Base-by-base conservation (phyloP, 164 flowering plant species). In the Umbellularia californica region DNA sequence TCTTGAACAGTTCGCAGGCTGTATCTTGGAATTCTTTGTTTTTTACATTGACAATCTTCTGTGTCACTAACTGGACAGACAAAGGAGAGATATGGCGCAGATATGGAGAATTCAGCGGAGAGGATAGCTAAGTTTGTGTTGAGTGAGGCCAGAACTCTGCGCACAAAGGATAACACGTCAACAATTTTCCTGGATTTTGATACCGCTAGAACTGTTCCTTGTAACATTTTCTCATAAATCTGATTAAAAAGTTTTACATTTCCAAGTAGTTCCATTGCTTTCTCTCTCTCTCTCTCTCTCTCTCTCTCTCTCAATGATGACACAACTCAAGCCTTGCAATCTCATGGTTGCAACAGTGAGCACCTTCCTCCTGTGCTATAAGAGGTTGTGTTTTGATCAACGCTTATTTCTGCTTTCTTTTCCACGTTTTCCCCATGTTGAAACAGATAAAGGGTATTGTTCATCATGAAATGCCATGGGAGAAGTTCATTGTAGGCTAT, bases 161-260 rank as follows among this genome's bases (percentile, higher is more conserved):
- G 97, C 35, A 95, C 99, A 75, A 93, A 88, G 86, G 99, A 95
- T 80, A 95, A 95, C 79, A 95, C 99, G 23, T 88, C 99, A 22
- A 81, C 92, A 76, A 85, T 95, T 75, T 93, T 83, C 81, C 82
- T 95, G 81, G 97, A 93, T 78, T 92, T 93, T 72, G 85, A 86
- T 68, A 73, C 70, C 51, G 77, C 72, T 68, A 86, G 86, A 76
- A 81, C 74, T 70, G 76, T 80, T 69, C 63, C 77, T 63, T 88
- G 88, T 86, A 88, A 65, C 55, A 19, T 41, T 69, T 20, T 1
- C 20, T 22, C 71, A 11, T 47, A 69, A 47, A 41, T 69, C 3
- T 50, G 6, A 69, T 41, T 69, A 5, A 5, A 67, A 69, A 69
- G 20, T 10, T 41, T 23, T 23, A 47, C 20, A 41, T 41, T 41